Evolutionary conservation across 169 alveolate genomes (phyloP).

Genomic region (Babesia bigemina): DNA sequence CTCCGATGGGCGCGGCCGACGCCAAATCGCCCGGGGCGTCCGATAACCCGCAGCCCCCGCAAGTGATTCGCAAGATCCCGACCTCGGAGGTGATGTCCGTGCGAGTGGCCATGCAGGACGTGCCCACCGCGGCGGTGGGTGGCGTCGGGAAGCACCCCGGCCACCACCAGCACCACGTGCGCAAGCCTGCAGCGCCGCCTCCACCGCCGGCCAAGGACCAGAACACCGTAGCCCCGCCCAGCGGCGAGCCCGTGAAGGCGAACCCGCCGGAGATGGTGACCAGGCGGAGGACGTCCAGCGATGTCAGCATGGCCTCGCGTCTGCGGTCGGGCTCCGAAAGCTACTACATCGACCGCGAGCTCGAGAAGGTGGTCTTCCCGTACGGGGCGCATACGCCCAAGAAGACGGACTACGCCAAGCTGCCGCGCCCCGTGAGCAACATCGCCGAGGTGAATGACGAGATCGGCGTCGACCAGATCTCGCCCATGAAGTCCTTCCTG

Average conservation of each 20-base stretch:
- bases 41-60: no score
- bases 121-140: no score
- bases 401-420: constrained; percentile 25
- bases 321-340: neutral
- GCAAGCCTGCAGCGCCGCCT: neutral
- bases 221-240: neutral
- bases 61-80: no score
- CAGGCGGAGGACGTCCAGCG: no score
- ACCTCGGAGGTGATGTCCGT: no score
- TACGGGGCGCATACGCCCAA: constrained; percentile 49
- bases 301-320: no score
- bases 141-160: neutral
- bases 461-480: neutral
- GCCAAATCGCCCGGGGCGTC: no score
- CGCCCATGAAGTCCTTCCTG: no score
- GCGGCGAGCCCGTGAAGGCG: no score
- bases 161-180: neutral
- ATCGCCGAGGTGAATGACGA: neutral
- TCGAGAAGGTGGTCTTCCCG: constrained; percentile 30
- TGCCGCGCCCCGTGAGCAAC: constrained; percentile 45
- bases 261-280: no score
- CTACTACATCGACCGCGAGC: constrained; percentile 45
- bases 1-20: no score
- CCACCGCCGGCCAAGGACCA: neutral
- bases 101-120: no score